phyloP scores from a whole-genome alignment of 225 moss, liverwort and hornwort genomes.

The Climacium dendroides region DNA sequence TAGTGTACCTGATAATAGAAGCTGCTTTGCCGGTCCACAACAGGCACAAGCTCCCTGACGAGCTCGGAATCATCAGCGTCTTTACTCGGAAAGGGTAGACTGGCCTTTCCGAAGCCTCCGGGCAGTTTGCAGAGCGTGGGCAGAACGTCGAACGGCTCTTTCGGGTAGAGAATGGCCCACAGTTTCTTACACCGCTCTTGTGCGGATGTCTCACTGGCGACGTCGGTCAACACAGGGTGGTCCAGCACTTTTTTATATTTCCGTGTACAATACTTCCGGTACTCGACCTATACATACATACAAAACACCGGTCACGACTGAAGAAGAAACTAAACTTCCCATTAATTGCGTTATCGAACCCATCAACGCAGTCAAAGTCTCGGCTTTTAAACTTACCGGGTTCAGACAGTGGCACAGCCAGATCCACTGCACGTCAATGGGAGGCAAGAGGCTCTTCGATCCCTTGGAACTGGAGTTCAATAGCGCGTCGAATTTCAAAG shows the following conservation, averaged over 20 bases:
- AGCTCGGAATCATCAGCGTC: constrained; percentile 30
- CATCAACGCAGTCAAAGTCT: neutral
- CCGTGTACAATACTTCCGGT: constrained; percentile 39
- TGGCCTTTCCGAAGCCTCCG: constrained; percentile 5
- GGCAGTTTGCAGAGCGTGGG: constrained; percentile 46
- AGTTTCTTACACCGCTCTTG: constrained; percentile 60
- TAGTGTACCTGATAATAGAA: constrained; percentile 32
- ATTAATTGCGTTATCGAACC: neutral
- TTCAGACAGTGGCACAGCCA: constrained; percentile 88
- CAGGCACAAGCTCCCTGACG: constrained; percentile 33
- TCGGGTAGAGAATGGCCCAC: constrained; percentile 54
- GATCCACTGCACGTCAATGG: constrained; percentile 82
- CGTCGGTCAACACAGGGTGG: constrained; percentile 31
- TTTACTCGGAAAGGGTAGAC: constrained; percentile 20
- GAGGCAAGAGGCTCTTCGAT: constrained; percentile 55
- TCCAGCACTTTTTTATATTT: constrained; percentile 55
- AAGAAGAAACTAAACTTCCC: neutral
- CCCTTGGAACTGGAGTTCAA: constrained; percentile 21
- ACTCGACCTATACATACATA: constrained; percentile 26
- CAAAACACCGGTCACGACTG: neutral
- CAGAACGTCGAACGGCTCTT: constrained; percentile 65
- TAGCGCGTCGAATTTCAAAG: constrained; percentile 10
- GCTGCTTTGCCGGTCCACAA: constrained; percentile 46
- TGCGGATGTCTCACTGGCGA: constrained; percentile 51
- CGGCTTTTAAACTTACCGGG: constrained; percentile 26